Conservation (phyloP, 1,284 basidiomycete genomes). For the Ustilago sp. region DNA sequence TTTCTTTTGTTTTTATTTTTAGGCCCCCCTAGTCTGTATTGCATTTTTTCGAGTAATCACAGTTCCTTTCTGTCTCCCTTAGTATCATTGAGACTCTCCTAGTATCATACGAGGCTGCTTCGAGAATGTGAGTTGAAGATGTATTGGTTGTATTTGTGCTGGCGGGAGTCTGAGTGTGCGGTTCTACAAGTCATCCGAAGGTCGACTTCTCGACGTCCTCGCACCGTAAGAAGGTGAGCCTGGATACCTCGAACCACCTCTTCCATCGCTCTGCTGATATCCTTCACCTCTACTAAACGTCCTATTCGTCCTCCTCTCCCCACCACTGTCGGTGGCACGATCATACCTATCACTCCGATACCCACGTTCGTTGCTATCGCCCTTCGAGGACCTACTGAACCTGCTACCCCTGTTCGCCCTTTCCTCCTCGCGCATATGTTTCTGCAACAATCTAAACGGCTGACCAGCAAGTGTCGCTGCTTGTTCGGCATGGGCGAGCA, state of each 20-base stretch:
- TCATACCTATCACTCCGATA: constrained; percentile 3
- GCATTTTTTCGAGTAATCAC: constrained; percentile 5
- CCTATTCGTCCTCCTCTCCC: not conserved
- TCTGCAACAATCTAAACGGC: constrained; percentile 22
- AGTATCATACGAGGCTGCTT: not conserved
- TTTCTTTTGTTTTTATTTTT: not conserved
- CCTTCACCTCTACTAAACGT: not conserved
- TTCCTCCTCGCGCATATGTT: not conserved
- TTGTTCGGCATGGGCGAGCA: constrained; percentile 29
- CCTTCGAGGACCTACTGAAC: not conserved
- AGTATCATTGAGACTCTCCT: not conserved
- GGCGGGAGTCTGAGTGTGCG: not conserved
- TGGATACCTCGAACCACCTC: not conserved
- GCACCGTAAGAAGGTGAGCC: not conserved
- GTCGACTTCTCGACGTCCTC: not conserved
- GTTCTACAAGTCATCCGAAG: not conserved
- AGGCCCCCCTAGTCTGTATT: not conserved
- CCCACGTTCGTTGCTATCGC: not conserved
- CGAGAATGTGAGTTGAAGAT: not conserved
- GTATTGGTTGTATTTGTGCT: not conserved
- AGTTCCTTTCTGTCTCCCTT: not conserved
- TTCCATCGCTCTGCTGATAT: not conserved
- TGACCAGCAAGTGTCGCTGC: constrained; percentile 24
- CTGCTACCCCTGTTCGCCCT: not conserved
- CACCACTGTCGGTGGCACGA: not conserved